Conservation (phyloP, 208 protist species). For the Leishmania martiniquensis region DNA sequence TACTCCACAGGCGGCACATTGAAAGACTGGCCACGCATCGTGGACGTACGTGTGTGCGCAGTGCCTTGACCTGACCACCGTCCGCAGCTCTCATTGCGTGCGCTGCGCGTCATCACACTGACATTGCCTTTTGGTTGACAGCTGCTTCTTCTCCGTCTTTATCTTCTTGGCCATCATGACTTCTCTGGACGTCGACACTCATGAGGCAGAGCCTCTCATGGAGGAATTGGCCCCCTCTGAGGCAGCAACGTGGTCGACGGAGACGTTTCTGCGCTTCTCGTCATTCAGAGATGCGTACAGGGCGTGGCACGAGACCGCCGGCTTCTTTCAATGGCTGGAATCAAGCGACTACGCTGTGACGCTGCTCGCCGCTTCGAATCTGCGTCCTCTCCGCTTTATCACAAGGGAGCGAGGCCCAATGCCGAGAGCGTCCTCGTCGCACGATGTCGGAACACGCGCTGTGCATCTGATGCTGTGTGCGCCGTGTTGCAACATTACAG, state of each 20-base stretch:
- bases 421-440: too few relatives aligned
- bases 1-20: neutral
- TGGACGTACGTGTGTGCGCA: neutral
- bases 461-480: constrained; percentile 30
- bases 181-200: neutral
- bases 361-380: constrained; percentile 47
- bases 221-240: too few relatives aligned
- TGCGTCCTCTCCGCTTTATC: constrained; percentile 24
- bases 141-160: neutral
- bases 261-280: constrained; percentile 15
- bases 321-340: constrained; percentile 37
- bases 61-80: neutral
- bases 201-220: neutral
- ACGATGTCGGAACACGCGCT: neutral
- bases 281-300: constrained; percentile 16
- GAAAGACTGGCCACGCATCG: neutral
- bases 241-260: neutral
- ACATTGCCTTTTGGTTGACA: too few relatives aligned
- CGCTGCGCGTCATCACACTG: neutral
- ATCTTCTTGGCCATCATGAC: neutral
- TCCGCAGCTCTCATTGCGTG: neutral
- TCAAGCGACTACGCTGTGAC: constrained; percentile 34
- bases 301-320: constrained; percentile 17
- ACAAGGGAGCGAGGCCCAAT: neutral
- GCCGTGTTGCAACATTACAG: constrained; percentile 28